Conservation (phyloP, 352 stramenopile genomes). For the Pythium brachiatum region DNA sequence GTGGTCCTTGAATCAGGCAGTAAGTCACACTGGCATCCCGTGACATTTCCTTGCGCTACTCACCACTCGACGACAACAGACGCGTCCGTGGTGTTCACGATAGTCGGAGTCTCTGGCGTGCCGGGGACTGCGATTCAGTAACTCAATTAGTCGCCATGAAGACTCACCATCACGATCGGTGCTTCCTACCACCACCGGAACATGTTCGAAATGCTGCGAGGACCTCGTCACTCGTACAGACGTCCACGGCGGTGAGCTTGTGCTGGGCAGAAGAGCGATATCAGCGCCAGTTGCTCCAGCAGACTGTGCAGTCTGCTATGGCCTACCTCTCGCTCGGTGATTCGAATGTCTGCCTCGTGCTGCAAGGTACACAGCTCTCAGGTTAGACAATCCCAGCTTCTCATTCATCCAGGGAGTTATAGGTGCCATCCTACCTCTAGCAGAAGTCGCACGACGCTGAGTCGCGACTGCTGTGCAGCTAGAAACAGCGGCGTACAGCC, state of each 20-base stretch:
- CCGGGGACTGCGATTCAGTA: not conserved
- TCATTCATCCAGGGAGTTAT: not conserved
- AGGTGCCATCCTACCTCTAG: slow-evolving; percentile 36
- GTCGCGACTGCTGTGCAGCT: slow-evolving; percentile 55
- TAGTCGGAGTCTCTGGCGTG: not conserved
- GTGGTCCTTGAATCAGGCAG: slow-evolving; percentile 4
- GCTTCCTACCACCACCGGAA: slow-evolving; percentile 35
- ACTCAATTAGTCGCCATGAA: no score
- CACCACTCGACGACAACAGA: slow-evolving; percentile 42
- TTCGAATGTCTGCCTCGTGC: slow-evolving; percentile 49
- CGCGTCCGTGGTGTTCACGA: slow-evolving; percentile 5
- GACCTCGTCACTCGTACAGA: slow-evolving; percentile 46
- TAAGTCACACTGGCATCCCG: no score
- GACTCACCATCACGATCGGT: not conserved
- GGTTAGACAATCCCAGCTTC: not conserved
- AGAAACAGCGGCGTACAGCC: slow-evolving; percentile 74
- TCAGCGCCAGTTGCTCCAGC: not conserved
- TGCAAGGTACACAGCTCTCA: slow-evolving; percentile 18
- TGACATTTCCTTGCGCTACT: not conserved
- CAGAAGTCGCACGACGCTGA: slow-evolving; percentile 41
- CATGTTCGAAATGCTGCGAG: slow-evolving; percentile 42
- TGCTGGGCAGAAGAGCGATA: slow-evolving; percentile 31
- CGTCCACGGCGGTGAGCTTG: slow-evolving; percentile 55
- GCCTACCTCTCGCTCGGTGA: slow-evolving; percentile 45
- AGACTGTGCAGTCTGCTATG: not conserved